These are phyloP conservation scores for Neopestalotiopsis sp. DNA, from an alignment of 2,329 filamentous ascomycete genomes.

Conservation along the genomic window DNA sequence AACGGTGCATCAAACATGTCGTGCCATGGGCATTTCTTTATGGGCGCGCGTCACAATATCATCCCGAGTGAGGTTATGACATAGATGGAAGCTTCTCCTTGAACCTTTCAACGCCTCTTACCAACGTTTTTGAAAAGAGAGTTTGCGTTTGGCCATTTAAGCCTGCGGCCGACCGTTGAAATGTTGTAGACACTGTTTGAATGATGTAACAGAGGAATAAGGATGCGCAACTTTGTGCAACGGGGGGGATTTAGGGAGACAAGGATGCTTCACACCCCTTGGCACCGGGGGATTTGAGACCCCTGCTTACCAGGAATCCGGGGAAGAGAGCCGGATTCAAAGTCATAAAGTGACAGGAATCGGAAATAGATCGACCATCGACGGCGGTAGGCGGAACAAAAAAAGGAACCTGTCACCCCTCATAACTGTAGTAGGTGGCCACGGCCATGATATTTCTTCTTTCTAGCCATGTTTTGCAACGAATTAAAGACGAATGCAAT, in stretches of 20 bases:
- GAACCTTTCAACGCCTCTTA: not conserved
- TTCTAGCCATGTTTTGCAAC: not conserved
- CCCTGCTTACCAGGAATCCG: constrained; percentile 8
- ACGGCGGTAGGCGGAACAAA: constrained; percentile 6
- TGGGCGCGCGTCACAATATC: not conserved
- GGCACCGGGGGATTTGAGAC: not conserved
- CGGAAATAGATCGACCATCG: constrained; percentile 6
- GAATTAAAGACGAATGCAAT: not conserved
- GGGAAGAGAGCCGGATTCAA: constrained; percentile 12
- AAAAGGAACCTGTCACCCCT: constrained; percentile 4
- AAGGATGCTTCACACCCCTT: not conserved
- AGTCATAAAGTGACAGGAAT: constrained; percentile 17
- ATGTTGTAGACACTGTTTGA: not conserved
- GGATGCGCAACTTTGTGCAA: not conserved
- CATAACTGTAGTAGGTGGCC: not conserved
- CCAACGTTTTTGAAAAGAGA: too few species aligned
- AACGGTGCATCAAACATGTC: not conserved
- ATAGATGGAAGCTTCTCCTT: not conserved
- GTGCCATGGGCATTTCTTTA: not conserved
- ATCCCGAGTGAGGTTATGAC: not conserved
- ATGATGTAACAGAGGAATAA: not conserved
- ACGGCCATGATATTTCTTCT: not conserved
- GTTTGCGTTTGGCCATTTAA: too few species aligned
- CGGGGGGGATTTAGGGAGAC: not conserved
- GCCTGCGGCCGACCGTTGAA: not conserved